Conservation (phyloP, 257 asterid species). For the Osmanthus fragrans region DNA sequence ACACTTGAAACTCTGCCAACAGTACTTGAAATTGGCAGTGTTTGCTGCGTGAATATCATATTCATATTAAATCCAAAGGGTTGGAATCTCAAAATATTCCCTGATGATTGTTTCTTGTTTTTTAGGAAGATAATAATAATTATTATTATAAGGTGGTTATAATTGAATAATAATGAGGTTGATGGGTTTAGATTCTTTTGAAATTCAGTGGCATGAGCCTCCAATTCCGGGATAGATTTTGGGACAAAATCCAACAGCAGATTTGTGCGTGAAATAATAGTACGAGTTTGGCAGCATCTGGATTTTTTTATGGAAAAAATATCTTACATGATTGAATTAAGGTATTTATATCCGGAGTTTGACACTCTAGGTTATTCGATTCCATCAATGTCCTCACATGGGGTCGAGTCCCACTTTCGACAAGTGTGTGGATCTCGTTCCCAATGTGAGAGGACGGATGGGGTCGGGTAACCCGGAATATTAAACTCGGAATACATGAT, state of each 20-base stretch:
- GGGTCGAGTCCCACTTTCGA: too few relatives aligned
- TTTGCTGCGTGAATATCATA: slow-evolving; percentile 4
- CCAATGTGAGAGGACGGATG: too few relatives aligned
- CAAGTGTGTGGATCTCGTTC: too few relatives aligned
- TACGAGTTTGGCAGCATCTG: background rate
- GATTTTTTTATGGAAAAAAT: background rate
- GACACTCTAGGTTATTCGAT: too few relatives aligned
- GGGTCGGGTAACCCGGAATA: too few relatives aligned
- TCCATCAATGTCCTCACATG: too few relatives aligned
- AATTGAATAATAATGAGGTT: slow-evolving; percentile 27
- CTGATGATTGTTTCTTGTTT: slow-evolving; percentile 29
- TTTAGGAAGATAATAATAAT: slow-evolving; percentile 28
- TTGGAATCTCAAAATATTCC: slow-evolving; percentile 26
- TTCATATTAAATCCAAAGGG: too few relatives aligned
- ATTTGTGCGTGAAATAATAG: slow-evolving; percentile 34
- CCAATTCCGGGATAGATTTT: slow-evolving; percentile 21
- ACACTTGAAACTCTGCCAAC: slow-evolving; percentile 23
- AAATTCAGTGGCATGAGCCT: slow-evolving; percentile 11
- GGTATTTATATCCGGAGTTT: too few relatives aligned
- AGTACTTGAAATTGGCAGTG: slow-evolving; percentile 35
- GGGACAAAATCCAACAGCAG: slow-evolving; percentile 37
- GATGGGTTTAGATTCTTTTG: background rate
- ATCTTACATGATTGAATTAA: too few relatives aligned
- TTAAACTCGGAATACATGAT: too few relatives aligned
- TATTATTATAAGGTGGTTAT: slow-evolving; percentile 19